Percentiles rank a stretch among this genome's conserved stretches.
Conservation (phyloP, 1,139 yeast genomes). For the Eremothecium cymbalariae region DNA sequence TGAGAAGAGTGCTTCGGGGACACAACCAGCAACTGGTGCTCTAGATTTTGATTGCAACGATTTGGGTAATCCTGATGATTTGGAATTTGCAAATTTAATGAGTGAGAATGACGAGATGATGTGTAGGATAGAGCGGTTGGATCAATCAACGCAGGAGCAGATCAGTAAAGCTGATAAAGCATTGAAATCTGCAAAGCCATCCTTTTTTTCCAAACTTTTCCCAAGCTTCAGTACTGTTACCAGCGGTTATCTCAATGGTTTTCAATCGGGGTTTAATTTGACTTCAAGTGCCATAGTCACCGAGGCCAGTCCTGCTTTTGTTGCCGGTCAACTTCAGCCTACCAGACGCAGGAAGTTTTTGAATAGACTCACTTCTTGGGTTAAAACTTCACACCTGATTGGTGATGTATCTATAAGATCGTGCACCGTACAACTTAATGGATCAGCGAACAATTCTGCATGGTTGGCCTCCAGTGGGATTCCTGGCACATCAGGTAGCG, state of each 20-base stretch:
- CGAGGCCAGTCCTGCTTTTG: constrained; percentile 2
- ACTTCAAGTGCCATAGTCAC: background rate
- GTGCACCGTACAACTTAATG: background rate
- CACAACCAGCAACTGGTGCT: background rate
- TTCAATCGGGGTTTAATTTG: background rate
- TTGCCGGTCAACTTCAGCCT: constrained; percentile 4
- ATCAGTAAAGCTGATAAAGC: constrained; percentile 1
- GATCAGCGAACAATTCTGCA: too few relatives aligned
- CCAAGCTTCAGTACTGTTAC: constrained; percentile 1
- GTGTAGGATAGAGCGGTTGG: constrained; percentile 4
- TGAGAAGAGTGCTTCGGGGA: too few relatives aligned
- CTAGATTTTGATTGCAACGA: background rate
- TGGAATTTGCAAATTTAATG: constrained; percentile 4
- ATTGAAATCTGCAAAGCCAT: background rate
- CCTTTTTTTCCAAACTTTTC: constrained; percentile 3
- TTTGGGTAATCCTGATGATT: constrained; percentile 1
- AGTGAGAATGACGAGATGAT: constrained; percentile 3
- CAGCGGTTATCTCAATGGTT: background rate
- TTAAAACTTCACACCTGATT: background rate
- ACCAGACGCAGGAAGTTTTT: background rate
- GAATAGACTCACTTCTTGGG: constrained; percentile 3
- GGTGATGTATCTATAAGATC: background rate
- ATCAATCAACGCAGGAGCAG: constrained; percentile 3
- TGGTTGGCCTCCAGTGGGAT: too few relatives aligned
- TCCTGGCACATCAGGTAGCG: too few relatives aligned